phyloP scores from a whole-genome alignment of 495 filamentous ascomycete species.

The Alectoria sarmentosa region DNA sequence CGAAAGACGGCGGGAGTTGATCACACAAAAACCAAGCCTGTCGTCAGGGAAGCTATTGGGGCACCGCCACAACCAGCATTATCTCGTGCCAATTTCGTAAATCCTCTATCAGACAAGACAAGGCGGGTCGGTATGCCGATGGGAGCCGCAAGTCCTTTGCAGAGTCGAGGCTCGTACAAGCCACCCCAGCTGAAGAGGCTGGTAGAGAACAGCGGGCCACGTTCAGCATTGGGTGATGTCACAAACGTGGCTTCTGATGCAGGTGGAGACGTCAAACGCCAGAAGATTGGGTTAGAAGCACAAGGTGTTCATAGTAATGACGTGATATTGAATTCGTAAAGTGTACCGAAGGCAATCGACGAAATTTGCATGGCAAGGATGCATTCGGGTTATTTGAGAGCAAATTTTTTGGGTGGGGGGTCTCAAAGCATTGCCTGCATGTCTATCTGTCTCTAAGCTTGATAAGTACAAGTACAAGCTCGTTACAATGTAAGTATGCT shows the following conservation, averaged over 20 bases:
- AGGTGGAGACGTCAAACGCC: slow-evolving; percentile 23
- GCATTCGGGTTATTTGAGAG: slow-evolving; percentile 10
- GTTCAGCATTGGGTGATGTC: slow-evolving; percentile 44
- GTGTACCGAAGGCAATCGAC: not conserved
- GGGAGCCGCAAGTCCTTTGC: slow-evolving; percentile 46
- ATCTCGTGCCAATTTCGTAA: slow-evolving; percentile 51
- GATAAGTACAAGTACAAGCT: not conserved
- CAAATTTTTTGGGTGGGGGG: not conserved
- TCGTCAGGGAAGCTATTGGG: slow-evolving; percentile 44
- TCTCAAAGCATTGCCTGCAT: not conserved
- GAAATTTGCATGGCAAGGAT: slow-evolving; percentile 7
- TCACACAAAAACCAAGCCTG: slow-evolving; percentile 61
- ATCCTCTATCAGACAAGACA: slow-evolving; percentile 60
- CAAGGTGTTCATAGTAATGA: not conserved
- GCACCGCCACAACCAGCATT: slow-evolving; percentile 29
- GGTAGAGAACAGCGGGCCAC: slow-evolving; percentile 19
- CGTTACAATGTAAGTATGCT: not conserved
- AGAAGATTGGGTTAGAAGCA: slow-evolving; percentile 11
- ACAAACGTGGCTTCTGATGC: slow-evolving; percentile 26
- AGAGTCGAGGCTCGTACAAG: slow-evolving; percentile 52
- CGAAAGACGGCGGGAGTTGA: slow-evolving; percentile 87
- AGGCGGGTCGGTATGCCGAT: slow-evolving; percentile 69
- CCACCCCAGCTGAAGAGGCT: slow-evolving; percentile 53
- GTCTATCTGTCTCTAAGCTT: slow-evolving; percentile 3
- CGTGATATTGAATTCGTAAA: slow-evolving; percentile 6